A percentile compares a stretch with the other conserved stretches of the same genome.
phyloP scores from a whole-genome alignment of 2,329 filamentous ascomycete genomes.

The Ophiognomonia clavigignenti-juglandacearum region DNA sequence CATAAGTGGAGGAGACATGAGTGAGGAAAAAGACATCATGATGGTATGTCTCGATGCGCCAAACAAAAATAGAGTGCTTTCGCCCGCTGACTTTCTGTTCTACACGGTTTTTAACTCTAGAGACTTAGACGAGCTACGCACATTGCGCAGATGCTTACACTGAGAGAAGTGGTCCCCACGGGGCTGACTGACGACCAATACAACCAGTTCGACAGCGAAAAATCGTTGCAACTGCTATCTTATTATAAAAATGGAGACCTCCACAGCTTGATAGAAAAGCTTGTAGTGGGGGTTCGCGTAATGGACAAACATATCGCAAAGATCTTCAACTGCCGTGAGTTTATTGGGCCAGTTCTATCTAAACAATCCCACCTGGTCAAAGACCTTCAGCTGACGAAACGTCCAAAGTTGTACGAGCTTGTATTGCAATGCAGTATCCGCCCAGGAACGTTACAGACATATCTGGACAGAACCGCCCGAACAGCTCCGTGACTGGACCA shows the following conservation, averaged over 20 bases:
- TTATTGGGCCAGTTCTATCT: too few species aligned
- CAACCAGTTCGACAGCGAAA: background rate
- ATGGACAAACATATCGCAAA: background rate
- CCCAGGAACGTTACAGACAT: background rate
- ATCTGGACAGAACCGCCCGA: background rate
- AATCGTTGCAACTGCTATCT: background rate
- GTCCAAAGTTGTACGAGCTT: background rate
- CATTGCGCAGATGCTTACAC: background rate
- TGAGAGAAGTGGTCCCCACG: background rate
- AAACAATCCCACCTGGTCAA: too few species aligned
- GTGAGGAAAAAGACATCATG: background rate
- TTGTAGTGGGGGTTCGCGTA: background rate
- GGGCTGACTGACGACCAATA: background rate
- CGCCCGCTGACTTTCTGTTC: too few species aligned
- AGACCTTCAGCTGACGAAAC: too few species aligned
- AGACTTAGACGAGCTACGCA: background rate
- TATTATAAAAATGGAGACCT: slow-evolving; percentile 2
- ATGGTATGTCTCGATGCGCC: background rate
- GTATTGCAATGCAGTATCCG: background rate
- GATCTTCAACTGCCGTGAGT: slow-evolving; percentile 5
- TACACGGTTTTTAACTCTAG: background rate
- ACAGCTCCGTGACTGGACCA: background rate
- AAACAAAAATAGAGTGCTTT: too few species aligned
- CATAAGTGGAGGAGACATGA: background rate
- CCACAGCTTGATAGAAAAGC: background rate